These are phyloP conservation scores for Arachis hypogaea DNA, from an alignment of 306 rosid genomes.

Conservation along the genomic window DNA sequence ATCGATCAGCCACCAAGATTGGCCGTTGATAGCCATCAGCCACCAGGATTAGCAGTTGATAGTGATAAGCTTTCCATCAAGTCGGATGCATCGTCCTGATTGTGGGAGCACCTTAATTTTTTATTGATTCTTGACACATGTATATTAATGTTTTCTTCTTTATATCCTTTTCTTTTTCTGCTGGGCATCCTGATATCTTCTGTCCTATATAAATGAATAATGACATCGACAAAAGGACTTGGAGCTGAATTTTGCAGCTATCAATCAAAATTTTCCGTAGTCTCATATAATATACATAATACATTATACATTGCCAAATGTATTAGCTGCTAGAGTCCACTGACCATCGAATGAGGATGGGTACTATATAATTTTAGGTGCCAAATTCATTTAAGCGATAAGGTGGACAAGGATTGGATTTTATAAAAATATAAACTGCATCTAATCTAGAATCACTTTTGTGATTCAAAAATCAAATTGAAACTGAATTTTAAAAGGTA, in stretches of 20 bases:
- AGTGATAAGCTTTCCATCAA: conserved; percentile 48
- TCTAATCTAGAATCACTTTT: too few species aligned
- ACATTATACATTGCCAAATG: too few species aligned
- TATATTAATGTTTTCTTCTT: not conserved
- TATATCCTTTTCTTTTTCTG: not conserved
- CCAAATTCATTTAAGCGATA: too few species aligned
- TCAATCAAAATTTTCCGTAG: not conserved
- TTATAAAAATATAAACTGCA: too few species aligned
- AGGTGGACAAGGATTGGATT: too few species aligned
- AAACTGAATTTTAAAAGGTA: too few species aligned
- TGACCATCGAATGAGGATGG: too few species aligned
- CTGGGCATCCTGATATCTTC: not conserved
- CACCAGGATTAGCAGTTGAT: conserved; percentile 39
- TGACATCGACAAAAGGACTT: conserved; percentile 15
- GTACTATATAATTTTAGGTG: too few species aligned
- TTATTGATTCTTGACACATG: conserved; percentile 36
- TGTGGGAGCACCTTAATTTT: conserved; percentile 18
- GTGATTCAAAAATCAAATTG: too few species aligned
- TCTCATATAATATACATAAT: too few species aligned
- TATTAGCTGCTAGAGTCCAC: too few species aligned
- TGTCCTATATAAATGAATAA: conserved; percentile 6
- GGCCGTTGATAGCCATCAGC: conserved; percentile 50
- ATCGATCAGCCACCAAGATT: conserved; percentile 54
- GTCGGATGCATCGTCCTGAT: conserved; percentile 50
- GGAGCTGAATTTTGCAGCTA: conserved; percentile 21